Evolutionary conservation across 768 basidiomycete species (phyloP).

Genomic region (Russula dissimulans): DNA sequence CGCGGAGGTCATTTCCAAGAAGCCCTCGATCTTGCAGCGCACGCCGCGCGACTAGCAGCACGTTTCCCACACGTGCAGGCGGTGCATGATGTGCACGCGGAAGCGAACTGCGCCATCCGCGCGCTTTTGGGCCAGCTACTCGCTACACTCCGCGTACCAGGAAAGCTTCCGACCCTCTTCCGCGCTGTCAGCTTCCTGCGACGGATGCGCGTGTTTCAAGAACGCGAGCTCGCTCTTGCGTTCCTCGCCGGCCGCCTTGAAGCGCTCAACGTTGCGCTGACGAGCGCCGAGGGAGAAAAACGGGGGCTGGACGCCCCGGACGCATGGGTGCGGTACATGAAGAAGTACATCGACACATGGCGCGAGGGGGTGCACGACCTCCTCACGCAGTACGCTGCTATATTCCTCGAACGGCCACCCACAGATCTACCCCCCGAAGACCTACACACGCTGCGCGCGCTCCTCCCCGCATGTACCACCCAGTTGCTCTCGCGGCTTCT

Average conservation of each 20-base stretch:
- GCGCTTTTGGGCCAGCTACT: slow-evolving; percentile 72
- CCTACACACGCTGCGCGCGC: slow-evolving; percentile 35
- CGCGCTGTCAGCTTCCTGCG: slow-evolving; percentile 84
- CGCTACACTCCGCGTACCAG: slow-evolving; percentile 68
- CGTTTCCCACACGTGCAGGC: slow-evolving; percentile 38
- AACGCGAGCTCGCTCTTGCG: slow-evolving; percentile 72
- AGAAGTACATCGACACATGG: slow-evolving; percentile 85
- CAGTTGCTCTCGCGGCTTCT: slow-evolving; percentile 60
- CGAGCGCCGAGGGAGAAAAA: slow-evolving; percentile 36
- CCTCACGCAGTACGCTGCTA: slow-evolving; percentile 80
- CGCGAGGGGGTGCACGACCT: slow-evolving; percentile 89
- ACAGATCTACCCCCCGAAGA: slow-evolving; percentile 23
- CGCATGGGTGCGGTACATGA: slow-evolving; percentile 68
- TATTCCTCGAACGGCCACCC: slow-evolving; percentile 68
- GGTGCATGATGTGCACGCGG: slow-evolving; percentile 51
- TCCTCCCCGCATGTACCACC: slow-evolving; percentile 58
- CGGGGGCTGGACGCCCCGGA: slow-evolving; percentile 38
- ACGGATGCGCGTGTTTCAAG: slow-evolving; percentile 64
- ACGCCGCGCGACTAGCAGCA: slow-evolving; percentile 43
- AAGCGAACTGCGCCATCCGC: slow-evolving; percentile 57
- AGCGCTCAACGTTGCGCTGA: slow-evolving; percentile 51
- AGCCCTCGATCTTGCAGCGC: slow-evolving; percentile 75
- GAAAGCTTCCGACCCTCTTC: slow-evolving; percentile 83
- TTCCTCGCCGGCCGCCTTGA: slow-evolving; percentile 70
- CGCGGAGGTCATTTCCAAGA: slow-evolving; percentile 89